These are phyloP conservation scores for Cercospora nicotianae DNA, from an alignment of 2,329 filamentous ascomycete species.

Conservation along the genomic window DNA sequence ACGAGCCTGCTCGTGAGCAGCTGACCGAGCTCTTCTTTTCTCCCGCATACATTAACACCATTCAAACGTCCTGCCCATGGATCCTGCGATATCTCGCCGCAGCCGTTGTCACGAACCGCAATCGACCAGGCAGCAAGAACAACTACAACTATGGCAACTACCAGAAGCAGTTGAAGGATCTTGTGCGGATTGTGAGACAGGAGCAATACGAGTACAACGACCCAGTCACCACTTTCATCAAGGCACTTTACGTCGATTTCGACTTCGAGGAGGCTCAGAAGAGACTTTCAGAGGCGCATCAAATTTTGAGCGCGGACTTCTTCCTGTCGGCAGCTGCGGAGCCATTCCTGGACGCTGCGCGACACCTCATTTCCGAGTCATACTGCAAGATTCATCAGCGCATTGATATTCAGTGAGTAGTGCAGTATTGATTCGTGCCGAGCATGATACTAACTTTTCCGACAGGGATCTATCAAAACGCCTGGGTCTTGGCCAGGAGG, in stretches of 20 bases:
- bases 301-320: slow-evolving; percentile 90
- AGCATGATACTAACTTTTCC: slow-evolving; percentile 22
- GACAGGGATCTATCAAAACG: slow-evolving; percentile 79
- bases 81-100: slow-evolving; percentile 90
- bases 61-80: slow-evolving; percentile 97
- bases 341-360: slow-evolving; percentile 86
- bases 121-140: slow-evolving; percentile 77
- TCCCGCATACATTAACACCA: slow-evolving; percentile 97
- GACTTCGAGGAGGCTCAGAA: slow-evolving; percentile 96
- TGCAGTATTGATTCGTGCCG: not conserved
- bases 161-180: slow-evolving; percentile 98
- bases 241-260: slow-evolving; percentile 92
- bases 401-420: slow-evolving; percentile 80
- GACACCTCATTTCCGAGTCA: slow-evolving; percentile 95
- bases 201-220: slow-evolving; percentile 97
- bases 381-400: slow-evolving; percentile 99
- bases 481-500: slow-evolving; percentile 86
- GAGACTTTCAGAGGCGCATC: slow-evolving; percentile 81
- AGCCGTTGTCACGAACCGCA: slow-evolving; percentile 87
- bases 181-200: slow-evolving; percentile 92
- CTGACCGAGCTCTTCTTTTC: slow-evolving; percentile 97
- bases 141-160: slow-evolving; percentile 94
- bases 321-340: slow-evolving; percentile 86
- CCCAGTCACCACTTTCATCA: slow-evolving; percentile 93
- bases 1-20: slow-evolving; percentile 83